phyloP scores from a whole-genome alignment of 176 grass and related monocot genomes.

The Hordeum vulgare region MorexV3_pseudomolecules_assembly NC_058521.1:551795464-551795963 shows the following conservation, averaged over 20 bases:
- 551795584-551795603: conserved; percentile 79
- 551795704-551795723: conserved; percentile 64
- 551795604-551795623: conserved; percentile 69
- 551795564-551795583: conserved; percentile 88
- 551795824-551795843: neutral
- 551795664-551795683: conserved; percentile 88
- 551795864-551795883: neutral
- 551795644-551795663: conserved; percentile 80
- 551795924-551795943: conserved; percentile 26
- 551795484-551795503: too few species aligned
- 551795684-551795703: conserved; percentile 81
- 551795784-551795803: neutral
- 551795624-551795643: conserved; percentile 76
- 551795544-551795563: neutral
- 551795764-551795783: too few species aligned
- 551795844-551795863: neutral
- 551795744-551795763: conserved; percentile 94
- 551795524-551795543: too few species aligned
- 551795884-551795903: neutral
- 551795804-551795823: too few species aligned
- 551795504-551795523: neutral
- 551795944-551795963: conserved; percentile 8
- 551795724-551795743: conserved; percentile 94
- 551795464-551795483: too few species aligned
- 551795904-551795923: neutral